These are phyloP conservation scores for Epichloe hybrida DNA, from an alignment of 2,329 filamentous ascomycete genomes.

Conservation along the genomic window DNA sequence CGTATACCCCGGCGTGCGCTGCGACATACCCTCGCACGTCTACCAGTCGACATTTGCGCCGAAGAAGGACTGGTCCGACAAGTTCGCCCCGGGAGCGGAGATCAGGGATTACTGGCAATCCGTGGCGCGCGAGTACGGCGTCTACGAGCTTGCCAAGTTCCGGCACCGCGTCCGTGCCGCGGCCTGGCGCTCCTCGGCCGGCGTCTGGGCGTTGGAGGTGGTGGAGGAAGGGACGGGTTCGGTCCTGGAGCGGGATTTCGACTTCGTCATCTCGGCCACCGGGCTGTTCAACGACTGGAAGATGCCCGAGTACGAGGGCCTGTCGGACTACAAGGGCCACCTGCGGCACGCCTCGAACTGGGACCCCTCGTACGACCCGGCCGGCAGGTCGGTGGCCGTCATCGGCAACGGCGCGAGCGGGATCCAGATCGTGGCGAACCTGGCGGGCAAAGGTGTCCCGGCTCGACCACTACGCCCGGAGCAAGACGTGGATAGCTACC, in stretches of 20 bases:
- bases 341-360: constrained; percentile 50
- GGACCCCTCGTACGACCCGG: constrained; percentile 36
- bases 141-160: constrained; percentile 45
- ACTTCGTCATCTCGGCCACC: constrained; percentile 49
- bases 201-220: constrained; percentile 40
- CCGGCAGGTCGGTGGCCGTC: constrained; percentile 38
- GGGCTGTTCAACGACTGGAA: constrained; percentile 55
- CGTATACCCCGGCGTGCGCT: constrained; percentile 50
- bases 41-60: constrained; percentile 57
- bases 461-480: constrained; percentile 52
- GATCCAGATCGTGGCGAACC: constrained; percentile 40
- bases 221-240: constrained; percentile 19
- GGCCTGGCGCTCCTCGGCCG: constrained; percentile 38
- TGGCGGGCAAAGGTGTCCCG: constrained; percentile 33
- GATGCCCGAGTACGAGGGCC: constrained; percentile 46
- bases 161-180: constrained; percentile 40
- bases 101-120: constrained; percentile 54
- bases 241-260: constrained; percentile 33
- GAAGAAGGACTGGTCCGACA: constrained; percentile 55
- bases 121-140: constrained; percentile 48
- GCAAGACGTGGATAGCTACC: constrained; percentile 53
- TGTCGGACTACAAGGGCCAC: constrained; percentile 38
- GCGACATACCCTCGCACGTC: constrained; percentile 55
- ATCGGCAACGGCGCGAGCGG: constrained; percentile 52
- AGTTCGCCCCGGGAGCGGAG: constrained; percentile 53